phyloP scores from a whole-genome alignment of 257 asterid genomes.

The Ligustrum vulgare region DNA sequence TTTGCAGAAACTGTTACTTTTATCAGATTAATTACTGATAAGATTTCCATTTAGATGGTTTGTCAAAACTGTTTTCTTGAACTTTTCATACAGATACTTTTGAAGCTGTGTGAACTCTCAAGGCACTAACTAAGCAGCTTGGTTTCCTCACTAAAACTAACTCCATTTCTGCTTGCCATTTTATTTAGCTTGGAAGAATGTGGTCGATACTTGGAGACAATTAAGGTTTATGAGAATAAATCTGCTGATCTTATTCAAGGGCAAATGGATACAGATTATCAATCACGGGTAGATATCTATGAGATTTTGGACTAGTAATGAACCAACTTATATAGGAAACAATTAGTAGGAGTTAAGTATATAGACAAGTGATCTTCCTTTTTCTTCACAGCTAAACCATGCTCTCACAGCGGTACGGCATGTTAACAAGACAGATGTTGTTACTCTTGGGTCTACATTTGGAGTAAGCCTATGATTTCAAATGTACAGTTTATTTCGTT shows the following conservation, averaged over 20 bases:
- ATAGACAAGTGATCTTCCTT: constrained; percentile 21
- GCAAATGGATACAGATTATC: constrained; percentile 92
- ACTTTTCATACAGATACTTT: background rate
- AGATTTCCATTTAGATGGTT: background rate
- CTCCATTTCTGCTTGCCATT: constrained; percentile 16
- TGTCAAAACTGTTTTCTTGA: background rate
- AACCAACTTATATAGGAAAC: constrained; percentile 15
- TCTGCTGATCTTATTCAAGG: constrained; percentile 98
- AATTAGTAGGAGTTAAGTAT: background rate
- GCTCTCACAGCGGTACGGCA: constrained; percentile 89
- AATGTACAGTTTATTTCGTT: background rate
- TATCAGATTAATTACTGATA: background rate
- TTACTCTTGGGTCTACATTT: constrained; percentile 95
- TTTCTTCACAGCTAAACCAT: constrained; percentile 60
- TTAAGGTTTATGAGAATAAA: constrained; percentile 92
- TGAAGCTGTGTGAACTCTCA: background rate
- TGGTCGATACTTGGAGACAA: constrained; percentile 93
- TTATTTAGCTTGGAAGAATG: constrained; percentile 88
- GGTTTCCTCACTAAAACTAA: background rate
- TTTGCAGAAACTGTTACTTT: background rate
- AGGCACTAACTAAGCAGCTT: background rate
- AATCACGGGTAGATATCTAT: constrained; percentile 64
- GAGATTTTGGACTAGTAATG: constrained; percentile 2
- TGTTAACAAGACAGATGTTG: constrained; percentile 98
- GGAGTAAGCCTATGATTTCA: constrained; percentile 58